phyloP scores from a whole-genome alignment of 2,329 filamentous ascomycete species.

The Botrytis aclada region DNA sequence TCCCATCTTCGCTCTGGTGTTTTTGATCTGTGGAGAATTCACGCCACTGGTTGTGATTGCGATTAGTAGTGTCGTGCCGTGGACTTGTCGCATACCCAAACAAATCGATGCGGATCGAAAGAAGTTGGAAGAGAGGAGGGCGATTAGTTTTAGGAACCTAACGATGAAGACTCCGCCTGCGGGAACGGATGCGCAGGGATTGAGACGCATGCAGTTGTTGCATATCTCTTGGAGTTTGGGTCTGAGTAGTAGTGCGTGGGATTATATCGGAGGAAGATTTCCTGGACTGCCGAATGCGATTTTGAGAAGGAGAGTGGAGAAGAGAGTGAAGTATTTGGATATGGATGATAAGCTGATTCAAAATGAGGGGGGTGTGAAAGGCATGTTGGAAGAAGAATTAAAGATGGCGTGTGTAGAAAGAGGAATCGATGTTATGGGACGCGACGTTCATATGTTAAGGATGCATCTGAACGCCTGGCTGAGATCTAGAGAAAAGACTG shows the following conservation, averaged over 20 bases:
- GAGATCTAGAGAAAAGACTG: constrained; percentile 36
- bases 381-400: constrained; percentile 62
- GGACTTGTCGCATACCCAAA: constrained; percentile 76
- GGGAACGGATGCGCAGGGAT: constrained; percentile 27
- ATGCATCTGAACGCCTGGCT: constrained; percentile 43
- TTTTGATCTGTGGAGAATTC: constrained; percentile 80
- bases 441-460: constrained; percentile 39
- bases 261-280: constrained; percentile 42
- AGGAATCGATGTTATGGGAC: constrained; percentile 55
- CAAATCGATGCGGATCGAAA: constrained; percentile 63
- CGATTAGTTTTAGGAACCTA: constrained; percentile 46
- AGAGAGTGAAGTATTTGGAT: constrained; percentile 60
- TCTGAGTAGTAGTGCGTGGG: constrained; percentile 42
- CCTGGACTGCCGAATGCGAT: constrained; percentile 45
- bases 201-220: constrained; percentile 41
- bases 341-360: constrained; percentile 69
- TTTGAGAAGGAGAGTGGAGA: constrained; percentile 52
- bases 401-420: constrained; percentile 68
- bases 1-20: constrained; percentile 71
- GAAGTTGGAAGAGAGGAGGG: constrained; percentile 52
- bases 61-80: constrained; percentile 69
- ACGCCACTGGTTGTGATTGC: constrained; percentile 75
- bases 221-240: constrained; percentile 44
- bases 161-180: constrained; percentile 30
- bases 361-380: constrained; percentile 57